phyloP scores from a whole-genome alignment of 78 protist species.

The Carpediemonas membranifera region DNA sequence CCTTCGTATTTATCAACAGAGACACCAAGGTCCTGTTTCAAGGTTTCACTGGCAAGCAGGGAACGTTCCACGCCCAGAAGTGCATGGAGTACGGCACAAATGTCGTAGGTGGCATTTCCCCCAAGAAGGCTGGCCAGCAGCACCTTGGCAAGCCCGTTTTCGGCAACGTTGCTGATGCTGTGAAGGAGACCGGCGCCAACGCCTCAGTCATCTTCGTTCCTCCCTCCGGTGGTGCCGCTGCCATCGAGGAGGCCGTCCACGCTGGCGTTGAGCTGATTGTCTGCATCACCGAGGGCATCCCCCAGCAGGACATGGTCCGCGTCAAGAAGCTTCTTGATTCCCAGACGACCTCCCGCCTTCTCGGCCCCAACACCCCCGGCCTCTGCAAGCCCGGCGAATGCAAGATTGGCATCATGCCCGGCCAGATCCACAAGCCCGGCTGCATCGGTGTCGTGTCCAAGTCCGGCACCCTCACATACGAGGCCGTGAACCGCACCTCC shows the following conservation, averaged over 20 bases:
- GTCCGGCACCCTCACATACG: background rate
- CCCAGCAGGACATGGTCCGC: background rate
- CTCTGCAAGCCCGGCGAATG: background rate
- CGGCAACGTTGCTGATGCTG: background rate
- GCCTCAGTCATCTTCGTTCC: background rate
- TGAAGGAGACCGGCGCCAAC: background rate
- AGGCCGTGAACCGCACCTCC: background rate
- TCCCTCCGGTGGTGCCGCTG: background rate
- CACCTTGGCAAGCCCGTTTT: background rate
- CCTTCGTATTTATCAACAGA: background rate
- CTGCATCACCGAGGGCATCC: conserved; percentile 2
- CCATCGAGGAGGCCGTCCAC: background rate
- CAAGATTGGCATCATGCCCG: background rate
- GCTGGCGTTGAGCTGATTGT: background rate
- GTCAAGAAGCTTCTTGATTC: background rate
- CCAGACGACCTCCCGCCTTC: background rate
- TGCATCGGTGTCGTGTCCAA: background rate
- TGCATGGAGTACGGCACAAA: background rate
- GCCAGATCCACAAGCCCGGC: background rate
- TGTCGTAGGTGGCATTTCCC: background rate
- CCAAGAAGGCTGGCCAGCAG: background rate
- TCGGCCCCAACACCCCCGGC: background rate
- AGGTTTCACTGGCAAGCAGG: background rate
- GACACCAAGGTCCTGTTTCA: background rate
- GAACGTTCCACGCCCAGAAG: background rate